Percentiles rank a stretch among this genome's conserved stretches.
These are phyloP conservation scores for Septoria linicola DNA, from an alignment of 2,329 filamentous ascomycete genomes.

Conservation along the genomic window DNA sequence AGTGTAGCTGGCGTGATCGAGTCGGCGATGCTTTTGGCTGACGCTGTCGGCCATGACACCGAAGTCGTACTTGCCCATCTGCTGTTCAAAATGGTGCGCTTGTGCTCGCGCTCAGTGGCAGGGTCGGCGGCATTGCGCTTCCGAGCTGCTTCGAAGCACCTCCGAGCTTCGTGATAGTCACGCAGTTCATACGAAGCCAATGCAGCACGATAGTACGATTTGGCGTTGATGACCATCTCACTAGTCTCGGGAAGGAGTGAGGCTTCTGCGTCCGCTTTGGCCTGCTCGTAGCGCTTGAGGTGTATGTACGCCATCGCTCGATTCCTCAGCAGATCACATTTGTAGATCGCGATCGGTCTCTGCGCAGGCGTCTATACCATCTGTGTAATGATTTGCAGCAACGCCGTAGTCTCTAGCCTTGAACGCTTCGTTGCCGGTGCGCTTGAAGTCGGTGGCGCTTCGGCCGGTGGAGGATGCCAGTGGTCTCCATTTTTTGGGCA, in stretches of 20 bases:
- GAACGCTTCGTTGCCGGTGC: conserved; percentile 21
- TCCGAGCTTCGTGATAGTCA: conserved; percentile 13
- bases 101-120: conserved; percentile 7
- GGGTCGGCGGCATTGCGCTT: conserved; percentile 13
- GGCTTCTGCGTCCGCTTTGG: conserved; percentile 5
- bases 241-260: neutral
- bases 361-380: conserved; percentile 9
- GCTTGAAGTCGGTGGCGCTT: conserved; percentile 21
- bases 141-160: conserved; percentile 4
- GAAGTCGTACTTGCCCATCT: conserved; percentile 26
- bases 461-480: neutral
- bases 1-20: conserved; percentile 24
- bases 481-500: neutral
- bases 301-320: conserved; percentile 11
- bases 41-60: conserved; percentile 7
- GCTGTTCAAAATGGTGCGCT: conserved; percentile 10
- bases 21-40: neutral
- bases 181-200: conserved; percentile 27
- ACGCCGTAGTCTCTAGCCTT: conserved; percentile 12
- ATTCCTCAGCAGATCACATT: conserved; percentile 11
- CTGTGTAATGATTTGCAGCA: conserved; percentile 17
- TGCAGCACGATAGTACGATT: conserved; percentile 28
- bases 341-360: neutral
- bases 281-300: conserved; percentile 10
- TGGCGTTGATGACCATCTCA: conserved; percentile 10